phyloP scores from a whole-genome alignment of 164 flowering plant species.

The Houttuynia cordata region DNA sequence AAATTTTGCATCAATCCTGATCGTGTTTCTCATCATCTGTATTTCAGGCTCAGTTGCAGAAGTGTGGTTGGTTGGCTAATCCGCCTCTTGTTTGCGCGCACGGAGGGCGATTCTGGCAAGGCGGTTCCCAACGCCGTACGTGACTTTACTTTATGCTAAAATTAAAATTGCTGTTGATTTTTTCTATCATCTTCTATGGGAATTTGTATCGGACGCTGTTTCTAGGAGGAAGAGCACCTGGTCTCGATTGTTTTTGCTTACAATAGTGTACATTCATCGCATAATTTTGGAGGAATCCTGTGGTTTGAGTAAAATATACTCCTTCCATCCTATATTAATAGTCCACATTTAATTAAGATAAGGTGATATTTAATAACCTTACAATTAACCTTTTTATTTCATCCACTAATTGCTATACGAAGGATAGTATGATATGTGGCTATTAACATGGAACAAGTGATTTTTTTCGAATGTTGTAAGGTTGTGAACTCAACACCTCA shows the following conservation, averaged over 20 bases:
- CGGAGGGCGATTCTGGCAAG: slow-evolving; percentile 84
- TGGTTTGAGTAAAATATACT: no score
- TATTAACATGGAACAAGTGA: no score
- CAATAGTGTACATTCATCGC: no score
- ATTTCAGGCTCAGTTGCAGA: slow-evolving; percentile 43
- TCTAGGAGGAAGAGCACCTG: background rate
- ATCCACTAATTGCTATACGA: no score
- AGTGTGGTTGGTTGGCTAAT: slow-evolving; percentile 63
- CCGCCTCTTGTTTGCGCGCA: slow-evolving; percentile 98
- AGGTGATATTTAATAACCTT: no score
- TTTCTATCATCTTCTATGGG: background rate
- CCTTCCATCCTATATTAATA: no score
- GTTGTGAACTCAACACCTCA: no score
- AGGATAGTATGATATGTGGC: no score
- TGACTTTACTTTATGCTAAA: background rate
- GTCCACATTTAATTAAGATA: no score
- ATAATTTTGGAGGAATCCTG: no score
- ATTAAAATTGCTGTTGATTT: background rate
- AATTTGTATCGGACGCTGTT: background rate
- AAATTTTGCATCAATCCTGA: background rate
- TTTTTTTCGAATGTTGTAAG: no score
- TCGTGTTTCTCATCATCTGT: slow-evolving; percentile 2
- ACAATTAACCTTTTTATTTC: no score
- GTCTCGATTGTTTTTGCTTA: background rate
- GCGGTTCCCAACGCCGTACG: slow-evolving; percentile 87